Evolutionary conservation across 768 basidiomycete genomes (phyloP), one percentile per base, ranked within the genome.

Genomic region (Boletus pseudo-olivaceus): DNA sequence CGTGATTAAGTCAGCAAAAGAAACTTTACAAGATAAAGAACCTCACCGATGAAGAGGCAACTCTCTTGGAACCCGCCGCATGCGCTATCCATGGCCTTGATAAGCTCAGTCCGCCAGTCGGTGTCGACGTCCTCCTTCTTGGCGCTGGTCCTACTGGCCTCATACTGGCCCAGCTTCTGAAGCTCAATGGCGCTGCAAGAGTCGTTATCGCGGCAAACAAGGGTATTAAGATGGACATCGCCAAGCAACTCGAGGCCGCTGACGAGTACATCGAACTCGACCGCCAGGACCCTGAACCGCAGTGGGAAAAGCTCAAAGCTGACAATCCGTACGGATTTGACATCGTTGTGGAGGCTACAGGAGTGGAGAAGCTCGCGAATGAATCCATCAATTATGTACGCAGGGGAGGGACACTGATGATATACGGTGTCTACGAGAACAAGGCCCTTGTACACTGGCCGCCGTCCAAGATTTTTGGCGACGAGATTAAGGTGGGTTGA

Each of bases 131-230:
- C 19, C 82, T 96, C 49, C 75, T 95, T 34, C 78, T 94, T 43
- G 93, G 93, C 47, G 89, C 93, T n/a, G 93, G 93, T 12, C 92
- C 93, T 1, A 95, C 93, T 5, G 88, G 93, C n/a, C 79, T 95
- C 34, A 90, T 94, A 57, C 82, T 96, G 42, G 85, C 92, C 0
- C 93, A 95, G 68, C 77, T 96, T 23, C 76, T 95, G 55, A 93
- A 91, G 71, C 76, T 90, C 40, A 94, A 93, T 67, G 93, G 93
- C 41, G 93, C 93, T 15, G 74, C 80, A 23, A 80, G 81, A 55
- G 82, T 94, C 52, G 88, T 90, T 49, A 84, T 96, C 53, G 93
- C 91, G 1, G 89, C 89, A 30, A 93, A 93, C 73, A 90, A 91
- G 69, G 92, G 92, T 39, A 81, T 93, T 66, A 95, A 96, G 78